Conservation (phyloP, 352 stramenopile species). For the Plasmopara viticola region DNA sequence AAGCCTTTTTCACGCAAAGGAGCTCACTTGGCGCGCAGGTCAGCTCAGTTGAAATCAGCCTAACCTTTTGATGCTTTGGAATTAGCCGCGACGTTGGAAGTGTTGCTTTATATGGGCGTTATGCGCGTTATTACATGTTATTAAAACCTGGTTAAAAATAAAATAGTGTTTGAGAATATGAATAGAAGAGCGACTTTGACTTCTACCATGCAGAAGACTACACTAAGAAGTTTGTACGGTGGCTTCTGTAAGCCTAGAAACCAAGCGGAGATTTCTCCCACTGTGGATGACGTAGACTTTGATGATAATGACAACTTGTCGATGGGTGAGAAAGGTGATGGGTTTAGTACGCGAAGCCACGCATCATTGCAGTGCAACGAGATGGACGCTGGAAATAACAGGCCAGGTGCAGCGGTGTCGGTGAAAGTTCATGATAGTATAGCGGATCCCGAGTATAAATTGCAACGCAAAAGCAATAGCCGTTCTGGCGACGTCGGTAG, state of each 20-base stretch:
- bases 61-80: not conserved
- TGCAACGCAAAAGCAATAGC: conserved; percentile 26
- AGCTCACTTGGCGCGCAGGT: conserved; percentile 12
- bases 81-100: too few species aligned
- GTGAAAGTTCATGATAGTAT: conserved; percentile 26
- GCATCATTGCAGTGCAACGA: conserved; percentile 11
- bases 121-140: too few species aligned
- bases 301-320: conserved; percentile 21
- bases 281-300: conserved; percentile 30
- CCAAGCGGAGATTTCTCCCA: conserved; percentile 43
- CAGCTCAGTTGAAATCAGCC: conserved; percentile 12
- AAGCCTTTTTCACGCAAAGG: conserved; percentile 14
- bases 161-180: too few species aligned
- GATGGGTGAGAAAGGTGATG: conserved; percentile 21
- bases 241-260: conserved; percentile 37
- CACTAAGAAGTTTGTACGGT: conserved; percentile 38
- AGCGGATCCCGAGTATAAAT: conserved; percentile 16
- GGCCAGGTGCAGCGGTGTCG: conserved; percentile 14
- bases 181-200: too few species aligned
- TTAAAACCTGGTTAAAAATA: too few species aligned
- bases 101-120: too few species aligned
- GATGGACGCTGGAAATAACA: conserved; percentile 3
- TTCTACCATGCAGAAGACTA: conserved; percentile 30
- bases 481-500: conserved; percentile 1
- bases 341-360: conserved; percentile 13